These are phyloP conservation scores for Epichloe sibirici DNA, from an alignment of 2,329 filamentous ascomycete species.

Conservation along the genomic window DNA sequence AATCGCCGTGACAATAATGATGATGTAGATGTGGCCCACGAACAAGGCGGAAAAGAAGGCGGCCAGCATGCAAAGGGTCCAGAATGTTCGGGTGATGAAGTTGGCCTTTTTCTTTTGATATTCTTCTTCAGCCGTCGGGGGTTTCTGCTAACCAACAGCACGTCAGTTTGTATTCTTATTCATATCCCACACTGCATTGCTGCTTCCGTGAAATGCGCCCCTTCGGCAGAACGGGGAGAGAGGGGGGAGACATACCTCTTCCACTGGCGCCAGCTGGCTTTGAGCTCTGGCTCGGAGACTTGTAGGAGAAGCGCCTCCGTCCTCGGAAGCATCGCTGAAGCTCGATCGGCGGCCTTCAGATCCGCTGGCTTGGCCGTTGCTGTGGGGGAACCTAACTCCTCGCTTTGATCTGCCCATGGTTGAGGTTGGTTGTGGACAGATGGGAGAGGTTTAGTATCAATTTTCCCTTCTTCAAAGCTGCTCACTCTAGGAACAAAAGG, in stretches of 20 bases:
- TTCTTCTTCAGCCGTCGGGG: conserved; percentile 40
- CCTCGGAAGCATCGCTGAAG: conserved; percentile 59
- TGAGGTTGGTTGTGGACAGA: background rate
- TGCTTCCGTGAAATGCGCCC: background rate
- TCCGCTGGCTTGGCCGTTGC: conserved; percentile 29
- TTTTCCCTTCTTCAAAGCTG: too few species aligned
- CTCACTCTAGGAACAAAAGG: background rate
- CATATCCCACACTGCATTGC: background rate
- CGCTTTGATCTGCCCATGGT: conserved; percentile 29
- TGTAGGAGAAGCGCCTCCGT: conserved; percentile 25
- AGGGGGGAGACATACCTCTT: conserved; percentile 19
- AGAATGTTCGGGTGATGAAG: conserved; percentile 92
- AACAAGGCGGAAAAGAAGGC: conserved; percentile 88
- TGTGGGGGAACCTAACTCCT: conserved; percentile 42
- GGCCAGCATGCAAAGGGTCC: conserved; percentile 95
- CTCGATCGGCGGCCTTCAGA: conserved; percentile 51
- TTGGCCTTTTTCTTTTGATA: conserved; percentile 99
- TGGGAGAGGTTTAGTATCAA: background rate
- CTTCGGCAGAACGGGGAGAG: background rate
- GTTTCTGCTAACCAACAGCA: conserved; percentile 24
- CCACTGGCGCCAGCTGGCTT: conserved; percentile 20
- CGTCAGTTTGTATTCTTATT: background rate
- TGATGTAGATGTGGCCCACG: conserved; percentile 94
- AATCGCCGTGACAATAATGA: conserved; percentile 80
- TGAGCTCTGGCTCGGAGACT: conserved; percentile 16